Base-by-base conservation (phyloP, 2,329 filamentous ascomycete genomes). In the Botrytis aclada region DNA sequence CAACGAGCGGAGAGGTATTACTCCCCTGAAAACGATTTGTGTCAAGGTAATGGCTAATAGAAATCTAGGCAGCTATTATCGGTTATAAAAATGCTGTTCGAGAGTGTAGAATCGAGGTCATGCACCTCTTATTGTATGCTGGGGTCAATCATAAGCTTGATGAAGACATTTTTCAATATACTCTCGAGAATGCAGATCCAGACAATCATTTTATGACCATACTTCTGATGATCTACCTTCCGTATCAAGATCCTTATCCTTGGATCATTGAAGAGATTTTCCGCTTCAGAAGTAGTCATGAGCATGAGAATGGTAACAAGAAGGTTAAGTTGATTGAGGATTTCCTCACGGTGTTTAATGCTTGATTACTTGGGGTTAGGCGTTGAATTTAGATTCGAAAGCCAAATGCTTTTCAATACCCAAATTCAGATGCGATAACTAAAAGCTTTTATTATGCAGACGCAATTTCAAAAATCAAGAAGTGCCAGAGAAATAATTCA, bases 1-100 rank as follows among this genome's bases (percentile, higher is more conserved):
- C 78, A 6, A 80, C 76, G 8, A 76, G 72, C 72, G 79, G 79
- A 18, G 80, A 81, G 75, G 79, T 79, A 18, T 32, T 39, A 18
- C 60, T 32, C 47, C 47, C 25, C 47, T n/a, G 25, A n/a, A 54
- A n/a, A n/a, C 25, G 12, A 54, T 20, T 6, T 70, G 34, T 43
- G n/a, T 3, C 20, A 34, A 39, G 20, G 25, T 47, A 34, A 22
- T 32, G n/a, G 5, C 71, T 75, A 29, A 76, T 29, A 29, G 12
- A 7, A 54, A 62, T 45, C 16, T 69, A 79, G 77, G 69, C 75
- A 20, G 79, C 77, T n/a, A 63, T 76, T 1, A 54, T 70, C 45
- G 79, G 79, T 18, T 66, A 79, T 20, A 75, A 73, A 39, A 75
- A 63, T 6, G 79, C 79, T 16, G 75, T 80, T 20, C 32, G 32